Base-by-base conservation (phyloP, 1,139 yeast species). In the Suhomyces panamericanus region DNA sequence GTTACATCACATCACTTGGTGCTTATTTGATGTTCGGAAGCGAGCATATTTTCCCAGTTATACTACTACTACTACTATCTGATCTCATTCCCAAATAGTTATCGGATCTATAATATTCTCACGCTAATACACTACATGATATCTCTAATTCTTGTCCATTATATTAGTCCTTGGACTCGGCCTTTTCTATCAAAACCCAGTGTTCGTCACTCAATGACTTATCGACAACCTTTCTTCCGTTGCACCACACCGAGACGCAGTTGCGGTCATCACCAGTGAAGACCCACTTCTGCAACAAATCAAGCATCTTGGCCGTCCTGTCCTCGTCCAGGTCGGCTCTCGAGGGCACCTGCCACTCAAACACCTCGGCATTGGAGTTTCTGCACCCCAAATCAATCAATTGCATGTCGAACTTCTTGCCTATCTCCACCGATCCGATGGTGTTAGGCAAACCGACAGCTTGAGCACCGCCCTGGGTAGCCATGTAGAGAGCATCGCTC, bases 181-280 rank as follows among this genome's bases (percentile, higher is more conserved):
- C 6, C 29, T 14, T 10, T 14, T 43, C 47, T 11, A 50, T 48
- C 45, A 49, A 29, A 13, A 51, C 43, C 55, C 53, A 50, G 13
- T 49, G 30, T 15, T 51, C 50, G 27, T 45, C 49, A 29, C 38
- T 14, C 20, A 26, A 17, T 17, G 36, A 29, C 52, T 79, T 80
- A 49, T 74, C 69, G 8, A 78, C 67, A 12, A 84, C 85, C 38
- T 67, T 56, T 50, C 78, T 68, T 4, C 99, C 99, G 56, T 82
- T 80, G 31, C 91, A 91, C 88, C 89, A 93, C 12, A 93, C 97
- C 44, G 72, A 73, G 12, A 69, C 59, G 35, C 95, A 83, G 62
- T 93, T 93, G 58, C 99, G 76, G 63, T 93, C 96, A 64, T 93
- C 99, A 29, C 98, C 99, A 48, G 83, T 80, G 61, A 89, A 93